Base-by-base conservation (phyloP, 257 asterid genomes). In the Lithospermum erythrorhizon region DNA sequence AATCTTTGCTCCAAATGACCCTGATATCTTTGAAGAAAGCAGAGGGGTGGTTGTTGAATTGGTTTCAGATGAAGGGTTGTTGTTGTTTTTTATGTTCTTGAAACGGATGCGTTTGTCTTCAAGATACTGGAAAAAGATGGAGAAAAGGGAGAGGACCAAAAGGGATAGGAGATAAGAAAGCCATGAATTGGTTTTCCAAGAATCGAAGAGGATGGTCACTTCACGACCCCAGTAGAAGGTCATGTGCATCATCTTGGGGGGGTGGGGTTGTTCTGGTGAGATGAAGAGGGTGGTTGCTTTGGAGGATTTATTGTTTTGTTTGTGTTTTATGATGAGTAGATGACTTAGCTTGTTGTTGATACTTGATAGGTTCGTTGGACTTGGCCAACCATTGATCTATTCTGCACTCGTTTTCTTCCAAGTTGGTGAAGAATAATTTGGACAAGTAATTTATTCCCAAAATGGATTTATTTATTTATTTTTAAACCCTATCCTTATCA, bases 131-230 rank as follows among this genome's bases (percentile, higher is more conserved):
- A 58, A 65, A 24, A 75, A 67, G 58, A 70, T n/a, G 63, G 80
- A 60, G 62, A 75, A n/a, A 59, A 70, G 57, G 62, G 70, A 70
- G 27, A 73, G 64, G 65, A 67, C 48, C 59, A 75, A 64, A 37
- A 75, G 64, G 63, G 76, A 61, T 61, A 67, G 53, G 19, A 61
- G 61, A 49, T 75, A 75, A 55, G 63, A 55, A 20, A 62, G 58
- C 80, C 76, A 70, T 6, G 80, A 75, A 17, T 70, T 61, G 41
- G 80, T 67, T 52, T 35, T 70, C 73, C 73, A 70, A 17, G 80
- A 70, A 52, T 75, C 73, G 53, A 75, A 35, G 56, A 67, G 65
- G 70, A 75, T 67, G 18, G 76, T 75, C 53, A 75, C 55, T 17
- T 63, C 30, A 3, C 55, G 61, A 35, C 80, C 66, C 80, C 80